phyloP scores from a whole-genome alignment of 2,329 filamentous ascomycete species.

The Immersiporthe knoxdaviesiana region DNA sequence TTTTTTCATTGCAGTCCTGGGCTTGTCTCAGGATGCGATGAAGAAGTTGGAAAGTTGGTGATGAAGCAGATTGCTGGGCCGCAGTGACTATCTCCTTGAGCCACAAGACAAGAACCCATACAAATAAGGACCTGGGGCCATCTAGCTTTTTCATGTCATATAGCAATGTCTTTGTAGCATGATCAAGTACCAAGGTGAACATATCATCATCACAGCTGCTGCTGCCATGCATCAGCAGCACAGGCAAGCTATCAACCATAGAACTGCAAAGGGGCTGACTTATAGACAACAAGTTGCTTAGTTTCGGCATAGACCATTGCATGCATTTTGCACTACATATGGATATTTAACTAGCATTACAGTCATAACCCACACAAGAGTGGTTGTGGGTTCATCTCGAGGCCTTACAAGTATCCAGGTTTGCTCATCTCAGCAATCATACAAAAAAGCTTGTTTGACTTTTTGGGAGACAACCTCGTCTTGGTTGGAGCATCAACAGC shows the following conservation, averaged over 20 bases:
- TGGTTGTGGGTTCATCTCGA: neutral
- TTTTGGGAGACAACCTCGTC: neutral
- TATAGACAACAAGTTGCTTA: neutral
- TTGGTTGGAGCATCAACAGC: neutral
- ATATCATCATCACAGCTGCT: too few species aligned
- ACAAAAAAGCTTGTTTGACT: neutral
- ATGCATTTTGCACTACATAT: slow-evolving; percentile 14
- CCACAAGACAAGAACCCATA: too few species aligned
- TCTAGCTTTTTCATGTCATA: neutral
- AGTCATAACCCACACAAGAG: slow-evolving; percentile 23
- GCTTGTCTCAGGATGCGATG: slow-evolving; percentile 9
- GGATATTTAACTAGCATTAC: slow-evolving; percentile 23
- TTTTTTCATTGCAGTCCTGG: slow-evolving; percentile 15
- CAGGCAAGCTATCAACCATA: neutral
- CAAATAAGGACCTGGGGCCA: too few species aligned
- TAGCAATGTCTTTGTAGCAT: too few species aligned
- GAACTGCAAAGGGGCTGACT: neutral
- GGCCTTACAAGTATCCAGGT: neutral
- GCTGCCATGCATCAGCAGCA: too few species aligned
- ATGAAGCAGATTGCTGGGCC: neutral
- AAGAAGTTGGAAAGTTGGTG: slow-evolving; percentile 1
- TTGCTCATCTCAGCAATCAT: neutral
- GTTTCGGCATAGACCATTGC: neutral
- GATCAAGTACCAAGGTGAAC: too few species aligned
- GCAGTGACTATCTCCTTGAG: neutral